These are phyloP conservation scores for Cladorrhinum samala DNA, from an alignment of 495 filamentous ascomycete genomes.

Conservation along the genomic window DNA sequence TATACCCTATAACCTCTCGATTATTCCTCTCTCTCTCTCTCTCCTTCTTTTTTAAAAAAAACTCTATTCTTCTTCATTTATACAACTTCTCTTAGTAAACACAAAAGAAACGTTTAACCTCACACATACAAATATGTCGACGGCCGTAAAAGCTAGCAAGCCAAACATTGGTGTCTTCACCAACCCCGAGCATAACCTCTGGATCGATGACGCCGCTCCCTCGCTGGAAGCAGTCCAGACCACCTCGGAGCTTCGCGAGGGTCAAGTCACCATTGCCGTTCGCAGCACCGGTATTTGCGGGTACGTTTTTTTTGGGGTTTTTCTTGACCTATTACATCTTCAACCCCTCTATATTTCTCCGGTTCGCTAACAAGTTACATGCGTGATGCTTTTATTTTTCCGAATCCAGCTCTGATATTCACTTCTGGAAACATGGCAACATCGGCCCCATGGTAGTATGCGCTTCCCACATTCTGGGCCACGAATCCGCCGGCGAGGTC, in stretches of 20 bases:
- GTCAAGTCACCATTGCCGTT: conserved; percentile 77
- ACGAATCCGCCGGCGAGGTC: conserved; percentile 83
- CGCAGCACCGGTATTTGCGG: conserved; percentile 93
- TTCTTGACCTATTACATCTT: no score
- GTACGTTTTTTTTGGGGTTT: conserved; percentile 50
- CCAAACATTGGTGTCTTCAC: conserved; percentile 94
- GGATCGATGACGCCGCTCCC: conserved; percentile 74
- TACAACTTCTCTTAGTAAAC: neutral
- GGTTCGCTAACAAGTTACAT: conserved; percentile 14
- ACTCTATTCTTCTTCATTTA: neutral
- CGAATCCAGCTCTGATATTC: conserved; percentile 82
- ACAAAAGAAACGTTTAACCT: no score
- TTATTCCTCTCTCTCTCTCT: no score
- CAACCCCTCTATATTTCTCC: conserved; percentile 19
- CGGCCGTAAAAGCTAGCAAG: conserved; percentile 43
- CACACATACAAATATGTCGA: neutral
- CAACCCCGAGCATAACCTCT: conserved; percentile 85
- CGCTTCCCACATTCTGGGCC: conserved; percentile 81
- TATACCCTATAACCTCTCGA: no score
- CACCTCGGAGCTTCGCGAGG: conserved; percentile 63
- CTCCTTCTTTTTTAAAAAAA: no score
- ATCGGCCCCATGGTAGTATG: conserved; percentile 93
- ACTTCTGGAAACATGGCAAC: conserved; percentile 91
- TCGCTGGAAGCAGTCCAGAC: conserved; percentile 67
- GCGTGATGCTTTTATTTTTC: no score